These are phyloP conservation scores for Dryas octopetala DNA, from an alignment of 306 rosid genomes.

Conservation along the genomic window DNA sequence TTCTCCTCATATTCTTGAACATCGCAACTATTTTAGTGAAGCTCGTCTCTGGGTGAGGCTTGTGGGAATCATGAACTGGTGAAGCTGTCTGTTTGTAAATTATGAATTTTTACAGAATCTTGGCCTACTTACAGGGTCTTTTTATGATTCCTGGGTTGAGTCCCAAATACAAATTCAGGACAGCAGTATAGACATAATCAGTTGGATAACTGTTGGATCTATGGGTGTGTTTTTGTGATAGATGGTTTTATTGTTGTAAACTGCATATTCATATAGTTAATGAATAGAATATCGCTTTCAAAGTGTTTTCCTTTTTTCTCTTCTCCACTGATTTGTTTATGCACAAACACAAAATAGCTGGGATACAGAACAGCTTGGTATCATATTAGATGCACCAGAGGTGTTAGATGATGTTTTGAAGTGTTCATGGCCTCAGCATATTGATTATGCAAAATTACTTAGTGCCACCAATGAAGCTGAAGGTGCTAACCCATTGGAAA, in stretches of 20 bases:
- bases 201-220: background rate
- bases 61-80: background rate
- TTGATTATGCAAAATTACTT: background rate
- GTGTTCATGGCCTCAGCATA: too few species aligned
- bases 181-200: background rate
- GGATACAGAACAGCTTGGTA: too few species aligned
- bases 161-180: background rate
- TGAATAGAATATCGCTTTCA: background rate
- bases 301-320: background rate
- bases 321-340: background rate
- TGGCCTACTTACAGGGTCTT: background rate
- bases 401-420: too few species aligned
- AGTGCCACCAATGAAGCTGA: background rate
- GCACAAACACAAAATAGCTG: background rate
- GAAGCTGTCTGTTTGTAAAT: background rate
- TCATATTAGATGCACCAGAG: too few species aligned
- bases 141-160: background rate
- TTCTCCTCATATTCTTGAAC: conserved; percentile 69
- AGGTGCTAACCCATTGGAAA: background rate
- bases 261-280: background rate
- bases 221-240: background rate
- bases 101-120: background rate
- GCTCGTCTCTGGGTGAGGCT: conserved; percentile 56
- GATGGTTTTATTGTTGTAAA: background rate
- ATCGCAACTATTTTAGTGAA: conserved; percentile 44